Evolutionary conservation across 2,329 filamentous ascomycete genomes (phyloP), one percentile per base, ranked within the genome.

Genomic region (Aspergillus caelatus): DNA sequence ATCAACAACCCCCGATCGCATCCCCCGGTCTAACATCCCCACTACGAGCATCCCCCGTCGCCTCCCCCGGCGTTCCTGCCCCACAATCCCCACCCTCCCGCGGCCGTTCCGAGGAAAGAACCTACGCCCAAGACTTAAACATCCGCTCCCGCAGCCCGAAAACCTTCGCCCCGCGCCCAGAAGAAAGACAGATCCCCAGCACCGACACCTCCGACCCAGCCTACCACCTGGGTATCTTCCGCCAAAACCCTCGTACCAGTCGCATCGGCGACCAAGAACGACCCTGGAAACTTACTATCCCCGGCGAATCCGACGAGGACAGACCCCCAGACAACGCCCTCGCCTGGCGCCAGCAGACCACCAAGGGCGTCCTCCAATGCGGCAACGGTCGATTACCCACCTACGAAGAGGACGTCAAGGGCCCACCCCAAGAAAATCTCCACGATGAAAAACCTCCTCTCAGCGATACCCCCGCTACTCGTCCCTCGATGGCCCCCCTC

Each of bases 61-160:
- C 55, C 48, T 66, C 61, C 48, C 61, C 64, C 45, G 52, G 62
- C 28, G 61, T 60, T 16, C 55, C 54, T 46, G 61, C 60, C 41
- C 64, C 63, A 23, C 57, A 61, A 48, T 63, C 59, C 39, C 65
- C 65, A 14, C 57, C 64, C 26, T 66, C 65, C 28, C 67, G 68
- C 43, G 67, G 68, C 28, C 70, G 70, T 23, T 45, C 58, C 39
- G 36, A 64, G 21, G 68, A 65, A 4, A 63, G 64, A 39, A 66
- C 62, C 9, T 75, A 77, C 63, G 71, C 76, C 8, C 67, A 73
- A 53, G 69, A 77, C 32, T 67, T 79, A 6, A 74, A 77, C 56
- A 68, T 78, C 58, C 75, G 77, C 28, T 78, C 77, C 21, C 75
- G 78, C 32, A 78, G 74, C 58, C 77, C 77, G 8, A 72, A 68